Conservation (phyloP, 805 yeast genomes). For the Candida tibetensis region DNA sequence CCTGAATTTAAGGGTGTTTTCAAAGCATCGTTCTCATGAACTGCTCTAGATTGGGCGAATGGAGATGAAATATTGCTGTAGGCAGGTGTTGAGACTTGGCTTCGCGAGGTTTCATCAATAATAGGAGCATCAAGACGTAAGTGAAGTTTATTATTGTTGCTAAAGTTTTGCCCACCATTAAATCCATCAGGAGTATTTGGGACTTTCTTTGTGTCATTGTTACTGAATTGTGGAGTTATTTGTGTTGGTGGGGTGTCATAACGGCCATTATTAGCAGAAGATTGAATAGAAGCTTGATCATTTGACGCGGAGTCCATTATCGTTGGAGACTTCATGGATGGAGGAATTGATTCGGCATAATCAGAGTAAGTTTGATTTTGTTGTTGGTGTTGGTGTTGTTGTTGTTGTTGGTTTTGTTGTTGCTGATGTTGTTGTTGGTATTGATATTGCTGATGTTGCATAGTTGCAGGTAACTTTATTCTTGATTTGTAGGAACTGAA, state of each 20-base stretch:
- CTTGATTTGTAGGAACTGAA: slow-evolving; percentile 29
- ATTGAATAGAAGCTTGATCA: slow-evolving; percentile 3
- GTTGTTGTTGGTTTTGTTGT: neutral
- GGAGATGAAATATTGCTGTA: no score
- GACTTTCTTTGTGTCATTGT: slow-evolving; percentile 1
- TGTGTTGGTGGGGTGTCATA: slow-evolving; percentile 10
- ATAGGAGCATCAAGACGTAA: neutral
- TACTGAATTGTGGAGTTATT: slow-evolving; percentile 5
- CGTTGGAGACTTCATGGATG: slow-evolving; percentile 7
- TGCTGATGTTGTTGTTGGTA: slow-evolving; percentile 4
- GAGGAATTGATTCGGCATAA: neutral
- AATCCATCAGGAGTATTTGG: slow-evolving; percentile 26
- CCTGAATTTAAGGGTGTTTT: slow-evolving; percentile 4
- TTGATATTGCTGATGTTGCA: slow-evolving; percentile 17
- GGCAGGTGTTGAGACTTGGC: neutral
- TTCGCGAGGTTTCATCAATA: neutral
- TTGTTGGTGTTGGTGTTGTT: neutral
- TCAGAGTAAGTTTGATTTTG: neutral
- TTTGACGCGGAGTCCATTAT: neutral
- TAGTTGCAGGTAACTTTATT: slow-evolving; percentile 30
- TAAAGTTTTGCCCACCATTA: neutral
- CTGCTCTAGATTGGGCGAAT: no score
- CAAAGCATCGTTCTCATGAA: slow-evolving; percentile 4
- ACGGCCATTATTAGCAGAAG: slow-evolving; percentile 1
- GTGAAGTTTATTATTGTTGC: neutral